Evolutionary conservation across 2,329 filamentous ascomycete genomes (phyloP).

Genomic region (Colletotrichum aenigma): DNA sequence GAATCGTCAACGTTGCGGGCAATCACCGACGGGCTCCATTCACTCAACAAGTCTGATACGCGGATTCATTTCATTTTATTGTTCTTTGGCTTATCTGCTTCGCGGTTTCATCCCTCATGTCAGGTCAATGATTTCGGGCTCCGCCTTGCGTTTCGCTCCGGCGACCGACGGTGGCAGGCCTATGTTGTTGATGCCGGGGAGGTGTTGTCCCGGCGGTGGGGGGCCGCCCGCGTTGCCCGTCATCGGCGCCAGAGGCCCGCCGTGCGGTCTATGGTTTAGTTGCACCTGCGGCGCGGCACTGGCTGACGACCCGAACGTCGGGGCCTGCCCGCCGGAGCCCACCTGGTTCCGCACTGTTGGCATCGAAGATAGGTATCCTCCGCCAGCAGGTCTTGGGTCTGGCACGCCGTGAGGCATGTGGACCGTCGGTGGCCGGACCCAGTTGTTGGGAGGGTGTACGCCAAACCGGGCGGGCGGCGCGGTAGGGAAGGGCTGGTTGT

Average conservation of each 20-base stretch:
- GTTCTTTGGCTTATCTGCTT: neutral
- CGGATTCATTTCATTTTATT: neutral
- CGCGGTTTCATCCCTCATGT: neutral
- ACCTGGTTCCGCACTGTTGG: neutral
- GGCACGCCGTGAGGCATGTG: neutral
- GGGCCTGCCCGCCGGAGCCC: neutral
- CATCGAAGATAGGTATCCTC: neutral
- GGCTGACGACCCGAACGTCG: neutral
- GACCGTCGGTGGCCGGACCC: neutral
- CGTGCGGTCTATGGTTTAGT: neutral
- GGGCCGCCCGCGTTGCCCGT: neutral
- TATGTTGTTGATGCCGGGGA: neutral
- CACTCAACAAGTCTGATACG: neutral
- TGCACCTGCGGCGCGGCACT: neutral
- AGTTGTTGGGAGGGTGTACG: neutral
- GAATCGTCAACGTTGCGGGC: neutral
- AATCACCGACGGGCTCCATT: neutral
- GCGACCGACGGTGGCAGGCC: neutral
- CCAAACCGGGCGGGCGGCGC: neutral
- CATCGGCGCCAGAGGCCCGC: neutral
- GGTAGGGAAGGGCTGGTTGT: neutral
- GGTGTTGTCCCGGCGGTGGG: neutral
- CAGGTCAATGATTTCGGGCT: conserved; percentile 6
- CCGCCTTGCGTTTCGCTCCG: conserved; percentile 3
- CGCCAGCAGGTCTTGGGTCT: neutral